Base-by-base conservation (phyloP, 1,139 yeast species). In the Pichia norvegensis region DNA sequence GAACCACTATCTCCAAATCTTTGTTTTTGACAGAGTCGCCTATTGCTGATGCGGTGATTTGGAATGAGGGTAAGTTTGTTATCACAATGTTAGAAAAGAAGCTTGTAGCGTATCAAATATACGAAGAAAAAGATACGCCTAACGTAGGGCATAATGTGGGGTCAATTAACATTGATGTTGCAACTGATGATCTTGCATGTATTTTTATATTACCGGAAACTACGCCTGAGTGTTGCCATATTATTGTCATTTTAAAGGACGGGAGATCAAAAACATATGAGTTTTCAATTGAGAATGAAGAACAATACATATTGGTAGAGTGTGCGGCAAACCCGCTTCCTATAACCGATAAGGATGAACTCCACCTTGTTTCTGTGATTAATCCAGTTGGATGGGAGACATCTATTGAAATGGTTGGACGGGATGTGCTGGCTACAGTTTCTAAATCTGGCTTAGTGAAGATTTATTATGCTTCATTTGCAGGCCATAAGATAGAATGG, bases 311-410 rank as follows among this genome's bases (percentile, higher is more conserved):
- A 1, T 53, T 66, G 2, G 39, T 52, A 1, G 52, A 56, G 16
- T 62, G 62, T 27, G 41, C 52, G 2, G 65, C 72, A 25, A 59
- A 60, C 4, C 40, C 44, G 33, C 33, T 60, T 10, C 52, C 56
- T 6, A 56, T 53, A 8, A 50, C 51, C 9, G 61, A 55, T 1
- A 62, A 64, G 5, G 60, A 61, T 0, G 43, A 46, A 20, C 63
- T 81, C 4, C 72, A 72, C 50, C 62, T 67, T 21, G 75, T 83
- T 8, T 72, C 82, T 1, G 69, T 79, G 0, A 79, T 85, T 19
- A 92, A 86, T 57, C 84, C 85, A 1, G 84, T 79, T 4, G 83
- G 83, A 17, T 72, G 74, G 72, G 64, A 52, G 5, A 64, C 65
- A 5, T 61, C 65, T 2, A 54, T 59, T 56, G 72, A 40, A 63